Conservation (phyloP, 352 stramenopile species). For the Lagenidium sp. region DNA sequence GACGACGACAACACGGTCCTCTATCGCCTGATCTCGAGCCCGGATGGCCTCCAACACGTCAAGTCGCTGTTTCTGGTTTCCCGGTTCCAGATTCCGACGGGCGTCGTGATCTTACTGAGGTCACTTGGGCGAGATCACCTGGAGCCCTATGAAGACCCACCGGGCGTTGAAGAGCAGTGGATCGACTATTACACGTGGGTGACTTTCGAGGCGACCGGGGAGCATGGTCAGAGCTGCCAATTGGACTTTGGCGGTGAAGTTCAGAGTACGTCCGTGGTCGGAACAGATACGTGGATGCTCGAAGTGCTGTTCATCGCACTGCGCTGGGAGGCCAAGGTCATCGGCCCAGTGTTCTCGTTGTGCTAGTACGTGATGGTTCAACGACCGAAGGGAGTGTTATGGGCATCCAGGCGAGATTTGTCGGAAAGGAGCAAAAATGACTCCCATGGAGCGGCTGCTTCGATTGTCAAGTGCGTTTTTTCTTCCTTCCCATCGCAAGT, state of each 20-base stretch:
- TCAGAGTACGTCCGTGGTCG: constrained; percentile 2
- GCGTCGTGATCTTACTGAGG: constrained; percentile 5
- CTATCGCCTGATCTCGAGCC: constrained; percentile 10
- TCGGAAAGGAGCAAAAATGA: too few relatives aligned
- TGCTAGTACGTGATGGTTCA: too few relatives aligned
- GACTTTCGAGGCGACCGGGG: constrained; percentile 8
- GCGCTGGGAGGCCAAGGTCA: constrained; percentile 10
- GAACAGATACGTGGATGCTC: constrained; percentile 15
- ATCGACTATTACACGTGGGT: constrained; percentile 16
- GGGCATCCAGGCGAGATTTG: too few relatives aligned
- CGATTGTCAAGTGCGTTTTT: too few relatives aligned
- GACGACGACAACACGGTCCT: constrained; percentile 14
- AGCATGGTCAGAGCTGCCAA: constrained; percentile 5
- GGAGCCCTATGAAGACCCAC: constrained; percentile 2
- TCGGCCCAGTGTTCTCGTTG: constrained; percentile 8
- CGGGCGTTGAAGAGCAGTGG: constrained; percentile 13
- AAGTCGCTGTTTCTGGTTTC: constrained; percentile 15
- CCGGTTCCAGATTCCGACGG: constrained; percentile 4
- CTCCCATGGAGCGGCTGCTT: too few relatives aligned
- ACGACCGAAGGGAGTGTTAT: too few relatives aligned
- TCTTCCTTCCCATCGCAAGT: too few relatives aligned
- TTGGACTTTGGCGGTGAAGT: constrained; percentile 12
- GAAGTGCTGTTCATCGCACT: constrained; percentile 12
- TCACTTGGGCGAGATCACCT: constrained; percentile 9
- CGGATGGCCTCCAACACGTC: constrained; percentile 5